Base-by-base conservation (phyloP, 2,329 filamentous ascomycete species). In the Ceratocystis cubensis region DNA sequence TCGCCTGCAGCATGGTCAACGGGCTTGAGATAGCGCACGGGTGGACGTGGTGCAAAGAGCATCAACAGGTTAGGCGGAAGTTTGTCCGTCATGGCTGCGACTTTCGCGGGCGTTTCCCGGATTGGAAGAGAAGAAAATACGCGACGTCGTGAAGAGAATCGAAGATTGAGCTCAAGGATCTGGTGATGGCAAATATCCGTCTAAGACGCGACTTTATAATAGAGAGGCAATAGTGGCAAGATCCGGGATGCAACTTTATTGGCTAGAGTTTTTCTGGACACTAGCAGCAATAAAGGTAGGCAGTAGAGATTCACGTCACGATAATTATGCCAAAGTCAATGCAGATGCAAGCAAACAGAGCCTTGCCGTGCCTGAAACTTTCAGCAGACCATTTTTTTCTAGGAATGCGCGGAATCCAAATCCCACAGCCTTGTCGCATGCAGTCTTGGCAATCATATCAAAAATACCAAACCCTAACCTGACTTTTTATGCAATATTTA, bases 1-100 rank as follows among this genome's bases (percentile, higher is more conserved):
- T 92, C 84, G 76, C 94, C 90, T 10, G 92, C 88, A 69, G 92
- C 84, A 75, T 89, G 82, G 77, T 97, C 93, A 71, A 83, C 81
- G 5, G 91, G 89, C 69, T 88, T 88, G 69, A 96, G 85, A 82
- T 90, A 97, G 76, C 91, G 88, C 74, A 97, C 80, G 68, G 93
- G 88, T 72, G 94, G 94, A 68, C 94, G 89, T 74, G 94, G 90
- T 78, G 93, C 89, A 79, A 99, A 99, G 71, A 97, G 89, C 77
- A 89, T 89, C 72, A 97, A 83, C 68, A 97, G 84, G 75, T 96
- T 93, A 66, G 89, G 90, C 67, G 94, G 93, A 22, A 99, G 88
- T 78, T 95, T 94, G 82, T 96, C 93, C 63, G 94, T 97, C 94
- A 97, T 99, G 69, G 72, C 79, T 15, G 63, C 28, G 44, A 30